These are phyloP conservation scores for Talaromyces sp. DNA, from an alignment of 2,329 filamentous ascomycete genomes.

Conservation along the genomic window DNA sequence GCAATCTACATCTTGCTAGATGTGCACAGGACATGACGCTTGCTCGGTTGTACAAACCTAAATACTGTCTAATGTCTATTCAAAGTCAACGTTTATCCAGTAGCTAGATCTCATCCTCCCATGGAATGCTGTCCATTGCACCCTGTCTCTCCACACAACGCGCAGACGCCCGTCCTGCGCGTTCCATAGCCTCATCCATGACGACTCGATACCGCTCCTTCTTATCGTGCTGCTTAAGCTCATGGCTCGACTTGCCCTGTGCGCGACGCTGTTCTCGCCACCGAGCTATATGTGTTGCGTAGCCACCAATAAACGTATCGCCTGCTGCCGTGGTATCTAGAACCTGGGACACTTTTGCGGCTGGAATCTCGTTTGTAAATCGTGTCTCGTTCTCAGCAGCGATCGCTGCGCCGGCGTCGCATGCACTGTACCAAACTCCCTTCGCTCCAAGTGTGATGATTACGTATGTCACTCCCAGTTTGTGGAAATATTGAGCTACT, in stretches of 20 bases:
- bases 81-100: background rate
- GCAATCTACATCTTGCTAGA: background rate
- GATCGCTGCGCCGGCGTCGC: slow-evolving; percentile 44
- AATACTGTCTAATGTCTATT: background rate
- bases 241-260: slow-evolving; percentile 51
- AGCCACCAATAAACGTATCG: slow-evolving; percentile 89
- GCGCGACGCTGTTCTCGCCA: slow-evolving; percentile 39
- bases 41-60: background rate
- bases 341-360: slow-evolving; percentile 66
- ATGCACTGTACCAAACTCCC: slow-evolving; percentile 66
- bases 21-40: background rate
- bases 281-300: slow-evolving; percentile 68
- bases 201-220: slow-evolving; percentile 39
- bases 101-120: slow-evolving; percentile 41
- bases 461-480: slow-evolving; percentile 67
- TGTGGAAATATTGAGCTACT: slow-evolving; percentile 60
- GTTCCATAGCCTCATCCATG: slow-evolving; percentile 44
- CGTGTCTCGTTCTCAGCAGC: slow-evolving; percentile 29
- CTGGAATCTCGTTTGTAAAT: slow-evolving; percentile 50
- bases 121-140: slow-evolving; percentile 49
- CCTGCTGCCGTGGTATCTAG: slow-evolving; percentile 93
- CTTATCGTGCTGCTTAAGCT: slow-evolving; percentile 34
- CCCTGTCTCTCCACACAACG: slow-evolving; percentile 44
- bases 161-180: slow-evolving; percentile 44
- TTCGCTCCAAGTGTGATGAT: slow-evolving; percentile 80